A percentile compares a stretch with the other conserved stretches of the same genome.
These are phyloP conservation scores for Golovinomyces cichoracearum DNA, from an alignment of 2,329 filamentous ascomycete species.

Conservation along the genomic window DNA sequence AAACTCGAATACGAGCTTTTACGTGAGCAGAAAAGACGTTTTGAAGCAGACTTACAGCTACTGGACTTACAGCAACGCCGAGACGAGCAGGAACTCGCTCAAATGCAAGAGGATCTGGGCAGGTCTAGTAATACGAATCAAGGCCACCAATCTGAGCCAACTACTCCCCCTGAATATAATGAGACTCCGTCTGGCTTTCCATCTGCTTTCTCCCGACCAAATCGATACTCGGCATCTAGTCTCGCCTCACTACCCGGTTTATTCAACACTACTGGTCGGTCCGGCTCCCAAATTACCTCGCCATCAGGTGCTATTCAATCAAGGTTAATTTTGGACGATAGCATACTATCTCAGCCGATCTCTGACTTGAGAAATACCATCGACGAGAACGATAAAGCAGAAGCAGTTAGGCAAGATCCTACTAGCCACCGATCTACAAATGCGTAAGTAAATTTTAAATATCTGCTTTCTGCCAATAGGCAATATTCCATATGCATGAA, in stretches of 20 bases:
- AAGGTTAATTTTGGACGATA: slow-evolving; percentile 33
- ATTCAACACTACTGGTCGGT: slow-evolving; percentile 46
- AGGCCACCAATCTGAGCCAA: slow-evolving; percentile 77
- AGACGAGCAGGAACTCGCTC: slow-evolving; percentile 60
- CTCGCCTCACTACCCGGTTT: slow-evolving; percentile 57
- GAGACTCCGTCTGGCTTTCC: slow-evolving; percentile 47
- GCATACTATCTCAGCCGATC: slow-evolving; percentile 58
- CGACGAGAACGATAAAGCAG: slow-evolving; percentile 69
- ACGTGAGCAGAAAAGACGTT: slow-evolving; percentile 64
- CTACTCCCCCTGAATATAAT: slow-evolving; percentile 79
- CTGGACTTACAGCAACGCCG: slow-evolving; percentile 63
- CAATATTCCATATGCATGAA: too few relatives aligned
- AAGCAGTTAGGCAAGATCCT: slow-evolving; percentile 41
- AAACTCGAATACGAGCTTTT: slow-evolving; percentile 78
- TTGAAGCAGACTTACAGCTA: slow-evolving; percentile 78
- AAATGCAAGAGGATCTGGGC: slow-evolving; percentile 57
- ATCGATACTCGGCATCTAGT: slow-evolving; percentile 71
- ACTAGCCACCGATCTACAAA: slow-evolving; percentile 48
- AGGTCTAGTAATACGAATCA: slow-evolving; percentile 22
- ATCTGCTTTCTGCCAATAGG: too few relatives aligned
- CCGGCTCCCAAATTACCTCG: slow-evolving; percentile 56
- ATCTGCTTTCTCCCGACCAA: slow-evolving; percentile 56
- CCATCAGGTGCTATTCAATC: slow-evolving; percentile 37
- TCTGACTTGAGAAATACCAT: slow-evolving; percentile 58
- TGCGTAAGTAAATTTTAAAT: slow-evolving; percentile 54